Percentiles rank a stretch among this genome's conserved stretches.
Evolutionary conservation across 306 rosid species (phyloP).

Genomic region (Arachis stenosperma): DNA sequence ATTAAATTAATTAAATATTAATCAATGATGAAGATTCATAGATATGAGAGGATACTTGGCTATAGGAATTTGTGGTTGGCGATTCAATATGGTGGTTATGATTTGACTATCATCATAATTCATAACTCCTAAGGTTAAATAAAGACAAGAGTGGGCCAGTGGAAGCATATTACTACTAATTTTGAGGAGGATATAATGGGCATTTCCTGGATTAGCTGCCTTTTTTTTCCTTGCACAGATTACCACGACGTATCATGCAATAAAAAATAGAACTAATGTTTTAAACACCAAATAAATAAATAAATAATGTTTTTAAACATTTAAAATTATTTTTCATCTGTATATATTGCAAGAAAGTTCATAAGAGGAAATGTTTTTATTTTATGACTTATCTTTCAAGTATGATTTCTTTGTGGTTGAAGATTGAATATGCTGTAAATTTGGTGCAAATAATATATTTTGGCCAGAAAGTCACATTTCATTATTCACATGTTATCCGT

Average conservation of each 20-base stretch:
- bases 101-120: constrained; percentile 2
- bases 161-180: neutral
- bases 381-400: neutral
- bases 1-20: too few relatives aligned
- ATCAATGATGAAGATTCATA: neutral
- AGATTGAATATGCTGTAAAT: neutral
- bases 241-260: neutral
- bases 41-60: neutral
- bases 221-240: neutral
- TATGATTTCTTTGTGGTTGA: neutral
- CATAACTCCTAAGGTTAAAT: neutral
- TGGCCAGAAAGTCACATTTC: neutral
- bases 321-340: too few relatives aligned
- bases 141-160: neutral
- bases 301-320: neutral
- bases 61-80: neutral
- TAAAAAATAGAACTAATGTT: neutral
- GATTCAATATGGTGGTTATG: constrained; percentile 22
- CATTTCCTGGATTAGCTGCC: neutral
- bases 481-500: neutral
- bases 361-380: neutral
- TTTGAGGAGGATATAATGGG: neutral
- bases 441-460: neutral
- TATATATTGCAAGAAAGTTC: neutral
- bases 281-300: neutral